These are phyloP conservation scores for Jimgerdemannia lactiflua DNA, from an alignment of 192 early-diverging fungal genomes.

Conservation along the genomic window DNA sequence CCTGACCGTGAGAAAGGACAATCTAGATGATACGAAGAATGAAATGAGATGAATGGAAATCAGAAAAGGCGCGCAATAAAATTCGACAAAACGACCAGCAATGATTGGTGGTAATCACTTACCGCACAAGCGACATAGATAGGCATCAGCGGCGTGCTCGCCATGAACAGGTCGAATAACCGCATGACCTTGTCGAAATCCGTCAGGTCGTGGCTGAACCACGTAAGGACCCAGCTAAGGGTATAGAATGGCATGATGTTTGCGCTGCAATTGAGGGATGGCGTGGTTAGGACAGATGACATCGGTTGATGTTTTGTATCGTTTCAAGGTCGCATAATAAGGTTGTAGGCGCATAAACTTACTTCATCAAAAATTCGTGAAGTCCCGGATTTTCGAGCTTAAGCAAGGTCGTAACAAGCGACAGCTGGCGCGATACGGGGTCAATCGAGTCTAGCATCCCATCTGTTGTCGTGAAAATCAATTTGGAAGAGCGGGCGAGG, in stretches of 20 bases:
- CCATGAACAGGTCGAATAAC: slow-evolving; percentile 63
- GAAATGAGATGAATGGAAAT: not conserved
- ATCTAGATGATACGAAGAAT: slow-evolving; percentile 26
- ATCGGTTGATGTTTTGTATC: not conserved
- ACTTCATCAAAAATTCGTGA: slow-evolving; percentile 1
- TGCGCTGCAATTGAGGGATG: slow-evolving; percentile 13
- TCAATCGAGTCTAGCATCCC: slow-evolving; percentile 56
- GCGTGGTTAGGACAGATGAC: too few relatives aligned
- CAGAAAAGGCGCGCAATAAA: not conserved
- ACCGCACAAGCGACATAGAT: slow-evolving; percentile 61
- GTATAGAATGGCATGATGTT: slow-evolving; percentile 58
- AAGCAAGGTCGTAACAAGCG: slow-evolving; percentile 40
- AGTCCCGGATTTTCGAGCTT: slow-evolving; percentile 47
- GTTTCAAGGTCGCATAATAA: not conserved
- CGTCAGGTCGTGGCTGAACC: slow-evolving; percentile 67
- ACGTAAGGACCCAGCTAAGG: slow-evolving; percentile 70
- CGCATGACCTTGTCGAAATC: slow-evolving; percentile 46
- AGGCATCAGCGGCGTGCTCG: slow-evolving; percentile 58
- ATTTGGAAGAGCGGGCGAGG: too few relatives aligned
- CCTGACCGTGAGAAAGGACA: slow-evolving; percentile 33
- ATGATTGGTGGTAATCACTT: not conserved
- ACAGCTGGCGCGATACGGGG: slow-evolving; percentile 43
- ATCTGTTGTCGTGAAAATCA: slow-evolving; percentile 22
- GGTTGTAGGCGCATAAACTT: not conserved
- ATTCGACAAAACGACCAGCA: not conserved